phyloP scores from a whole-genome alignment of 2,329 filamentous ascomycete genomes.

The Epichloe sp. region DNA sequence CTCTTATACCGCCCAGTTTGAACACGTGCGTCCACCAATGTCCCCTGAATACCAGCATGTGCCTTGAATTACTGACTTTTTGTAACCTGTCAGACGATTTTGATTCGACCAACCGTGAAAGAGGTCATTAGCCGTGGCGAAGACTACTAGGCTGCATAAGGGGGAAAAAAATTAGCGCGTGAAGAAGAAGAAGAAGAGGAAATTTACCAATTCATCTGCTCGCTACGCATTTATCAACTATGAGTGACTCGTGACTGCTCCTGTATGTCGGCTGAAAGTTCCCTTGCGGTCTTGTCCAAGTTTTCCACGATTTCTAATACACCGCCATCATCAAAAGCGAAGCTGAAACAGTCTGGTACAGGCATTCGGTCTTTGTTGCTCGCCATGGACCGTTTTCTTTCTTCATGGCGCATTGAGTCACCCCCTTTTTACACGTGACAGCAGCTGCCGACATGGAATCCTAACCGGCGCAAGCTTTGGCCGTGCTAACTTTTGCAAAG shows the following conservation, averaged over 20 bases:
- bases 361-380: no score
- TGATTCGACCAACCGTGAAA: conserved; percentile 69
- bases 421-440: no score
- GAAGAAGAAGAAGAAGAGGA: conserved; percentile 8
- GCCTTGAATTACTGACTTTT: conserved; percentile 4
- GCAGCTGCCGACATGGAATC: no score
- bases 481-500: no score
- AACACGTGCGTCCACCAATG: conserved; percentile 59
- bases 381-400: no score
- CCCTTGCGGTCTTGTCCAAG: conserved; percentile 3
- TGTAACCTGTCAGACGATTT: conserved; percentile 44
- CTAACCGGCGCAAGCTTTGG: no score
- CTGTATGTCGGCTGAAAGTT: not conserved
- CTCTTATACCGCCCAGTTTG: conserved; percentile 86
- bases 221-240: no score
- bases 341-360: no score
- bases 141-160: conserved; percentile 48
- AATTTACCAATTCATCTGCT: not conserved
- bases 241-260: no score
- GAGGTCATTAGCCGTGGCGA: conserved; percentile 79
- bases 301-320: not conserved
- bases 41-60: no score
- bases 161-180: conserved; percentile 8
- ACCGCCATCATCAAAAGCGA: no score
- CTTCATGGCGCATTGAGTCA: no score